Evolutionary conservation across 2,329 filamentous ascomycete species (phyloP).

Genomic region (Phoma herbarum): DNA sequence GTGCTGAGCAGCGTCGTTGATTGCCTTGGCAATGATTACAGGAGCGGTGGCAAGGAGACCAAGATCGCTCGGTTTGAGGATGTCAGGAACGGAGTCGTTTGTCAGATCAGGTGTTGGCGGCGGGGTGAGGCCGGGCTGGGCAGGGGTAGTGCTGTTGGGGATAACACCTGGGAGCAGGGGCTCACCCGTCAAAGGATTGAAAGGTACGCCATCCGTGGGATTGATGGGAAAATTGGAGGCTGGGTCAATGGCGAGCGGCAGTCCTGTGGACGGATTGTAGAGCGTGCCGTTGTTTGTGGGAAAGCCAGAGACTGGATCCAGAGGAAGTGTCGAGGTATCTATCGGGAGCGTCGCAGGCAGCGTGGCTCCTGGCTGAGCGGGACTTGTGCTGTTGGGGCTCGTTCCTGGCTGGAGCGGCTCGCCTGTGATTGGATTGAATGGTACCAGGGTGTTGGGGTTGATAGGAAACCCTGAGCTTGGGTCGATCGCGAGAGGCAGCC

Average conservation of each 20-base stretch:
- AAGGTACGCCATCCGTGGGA: not conserved
- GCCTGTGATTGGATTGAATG: not conserved
- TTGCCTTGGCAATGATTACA: not conserved
- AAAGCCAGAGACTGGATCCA: not conserved
- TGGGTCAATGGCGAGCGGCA: not conserved
- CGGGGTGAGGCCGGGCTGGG: not conserved
- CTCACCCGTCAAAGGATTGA: not conserved
- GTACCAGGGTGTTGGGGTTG: not conserved
- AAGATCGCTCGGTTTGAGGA: not conserved
- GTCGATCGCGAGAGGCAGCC: not conserved
- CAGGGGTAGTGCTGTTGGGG: not conserved
- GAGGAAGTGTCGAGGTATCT: not conserved
- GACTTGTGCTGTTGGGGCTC: too few species aligned
- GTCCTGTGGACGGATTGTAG: not conserved
- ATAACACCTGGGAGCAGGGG: not conserved
- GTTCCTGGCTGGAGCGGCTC: too few species aligned
- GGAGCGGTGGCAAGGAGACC: not conserved
- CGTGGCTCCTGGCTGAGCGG: too few species aligned
- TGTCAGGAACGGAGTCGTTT: not conserved
- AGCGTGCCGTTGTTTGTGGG: not conserved
- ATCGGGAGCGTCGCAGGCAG: not conserved
- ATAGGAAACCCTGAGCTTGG: not conserved
- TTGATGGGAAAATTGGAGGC: not conserved
- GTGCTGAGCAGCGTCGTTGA: slow-evolving; percentile 7
- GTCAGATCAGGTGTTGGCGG: not conserved